phyloP scores from a whole-genome alignment of 768 basidiomycete species.

The Pleurotus platypus region DNA sequence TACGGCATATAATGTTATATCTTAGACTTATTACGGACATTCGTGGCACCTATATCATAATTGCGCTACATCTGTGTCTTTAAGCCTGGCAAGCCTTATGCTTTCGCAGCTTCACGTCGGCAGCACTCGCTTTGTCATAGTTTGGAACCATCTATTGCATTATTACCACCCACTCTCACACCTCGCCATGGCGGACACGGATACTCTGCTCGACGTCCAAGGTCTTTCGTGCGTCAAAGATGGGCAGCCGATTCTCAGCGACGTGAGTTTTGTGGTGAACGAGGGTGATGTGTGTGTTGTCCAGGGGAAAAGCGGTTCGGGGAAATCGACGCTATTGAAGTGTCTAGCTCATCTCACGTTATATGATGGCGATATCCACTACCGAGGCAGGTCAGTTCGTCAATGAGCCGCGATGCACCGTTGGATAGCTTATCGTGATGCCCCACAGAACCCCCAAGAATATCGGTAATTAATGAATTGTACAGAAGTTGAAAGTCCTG shows the following conservation, averaged over 20 bases:
- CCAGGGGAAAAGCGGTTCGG: constrained; percentile 79
- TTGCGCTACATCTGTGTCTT: constrained; percentile 1
- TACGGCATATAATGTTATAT: constrained; percentile 25
- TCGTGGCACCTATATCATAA: constrained; percentile 7
- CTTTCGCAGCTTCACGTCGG: background rate
- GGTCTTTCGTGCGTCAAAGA: constrained; percentile 46
- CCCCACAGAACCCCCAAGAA: constrained; percentile 42
- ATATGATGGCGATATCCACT: constrained; percentile 62
- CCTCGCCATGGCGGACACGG: constrained; percentile 2
- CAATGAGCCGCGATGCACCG: background rate
- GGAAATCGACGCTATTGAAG: constrained; percentile 80
- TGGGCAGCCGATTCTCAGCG: constrained; percentile 50
- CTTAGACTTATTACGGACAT: constrained; percentile 17
- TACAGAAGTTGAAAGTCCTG: no score
- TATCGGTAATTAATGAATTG: constrained; percentile 28
- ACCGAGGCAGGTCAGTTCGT: constrained; percentile 56
- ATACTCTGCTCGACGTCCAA: constrained; percentile 47
- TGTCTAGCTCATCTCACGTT: constrained; percentile 78
- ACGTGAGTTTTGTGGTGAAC: constrained; percentile 57
- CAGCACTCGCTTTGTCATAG: constrained; percentile 3
- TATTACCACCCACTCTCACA: background rate
- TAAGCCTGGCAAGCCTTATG: background rate
- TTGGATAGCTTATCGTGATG: background rate
- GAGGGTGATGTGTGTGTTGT: constrained; percentile 75
- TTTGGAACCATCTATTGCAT: background rate